Base-by-base conservation (phyloP, 768 basidiomycete genomes). In the Epithele typhae region DNA sequence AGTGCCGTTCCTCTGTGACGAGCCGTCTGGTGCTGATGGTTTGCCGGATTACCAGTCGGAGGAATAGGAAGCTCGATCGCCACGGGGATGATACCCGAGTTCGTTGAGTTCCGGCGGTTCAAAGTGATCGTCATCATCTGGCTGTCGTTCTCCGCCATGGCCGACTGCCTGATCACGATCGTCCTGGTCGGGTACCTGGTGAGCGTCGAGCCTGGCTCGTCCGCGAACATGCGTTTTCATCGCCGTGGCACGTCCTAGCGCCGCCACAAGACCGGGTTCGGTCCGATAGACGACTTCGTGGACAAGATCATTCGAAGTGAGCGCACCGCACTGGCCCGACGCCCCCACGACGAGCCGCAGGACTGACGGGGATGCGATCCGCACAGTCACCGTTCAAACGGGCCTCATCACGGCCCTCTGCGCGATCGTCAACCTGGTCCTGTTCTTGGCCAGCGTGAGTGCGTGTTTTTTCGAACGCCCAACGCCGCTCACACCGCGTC, bases 161-260 rank as follows among this genome's bases (percentile, higher is more conserved):
- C 67, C 5, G 75, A 77, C 46, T 52, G 73, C 18, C 34, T 66
- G 3, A 77, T 78, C 34, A 75, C 75, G 1, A 46, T 56, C 18
- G 65, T 68, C 2, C 59, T 78, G 11, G 73, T 75, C 6, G 65
- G 62, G 63, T 66, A 69, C 50, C 55, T 78, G 56, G 75, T 76
- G 40, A 45, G 62, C 49, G 5, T 9, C 11, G n/a, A 12, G 5
- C 8, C 11, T 40, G 35, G 8, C 5, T 14, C 8, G 14, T 8
- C 3, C 15, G n/a, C n/a, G n/a, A 14, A 14, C 38, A 15, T 34
- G 36, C 3, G 25, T 25, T 17, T 14, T 1, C 36, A 14, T 21
- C 35, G 10, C 33, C 5, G 10, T 11, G n/a, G 1, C n/a, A n/a
- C 2, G n/a, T 17, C 40, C 10, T 30, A 76, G 75, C 53, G 59